These are phyloP conservation scores for Lepidium africanum DNA, from an alignment of 345 rosid species.

Conservation along the genomic window DNA sequence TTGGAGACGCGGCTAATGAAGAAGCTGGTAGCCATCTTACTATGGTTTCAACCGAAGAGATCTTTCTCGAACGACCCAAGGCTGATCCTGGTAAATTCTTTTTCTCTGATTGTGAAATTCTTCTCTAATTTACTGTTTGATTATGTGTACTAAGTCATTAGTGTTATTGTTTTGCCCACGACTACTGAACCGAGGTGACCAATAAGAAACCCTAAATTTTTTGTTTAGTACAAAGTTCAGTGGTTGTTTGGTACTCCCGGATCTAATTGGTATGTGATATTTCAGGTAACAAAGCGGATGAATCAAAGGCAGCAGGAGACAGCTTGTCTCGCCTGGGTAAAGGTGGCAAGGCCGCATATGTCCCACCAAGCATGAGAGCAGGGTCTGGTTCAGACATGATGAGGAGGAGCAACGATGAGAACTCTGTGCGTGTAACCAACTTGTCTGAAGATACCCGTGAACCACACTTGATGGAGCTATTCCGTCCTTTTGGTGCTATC, in stretches of 20 bases:
- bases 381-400: slow-evolving; percentile 86
- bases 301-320: slow-evolving; percentile 49
- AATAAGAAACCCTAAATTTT: too few species aligned
- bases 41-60: slow-evolving; percentile 73
- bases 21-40: slow-evolving; percentile 61
- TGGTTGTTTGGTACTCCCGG: not conserved
- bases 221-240: not conserved
- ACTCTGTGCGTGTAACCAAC: slow-evolving; percentile 81
- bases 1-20: slow-evolving; percentile 69
- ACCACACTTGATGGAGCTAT: slow-evolving; percentile 69
- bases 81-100: slow-evolving; percentile 42
- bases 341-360: slow-evolving; percentile 62
- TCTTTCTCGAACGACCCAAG: slow-evolving; percentile 52
- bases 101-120: not conserved
- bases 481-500: slow-evolving; percentile 77
- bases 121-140: too few species aligned
- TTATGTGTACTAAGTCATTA: too few species aligned
- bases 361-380: slow-evolving; percentile 69
- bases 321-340: slow-evolving; percentile 56
- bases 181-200: too few species aligned
- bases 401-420: slow-evolving; percentile 90
- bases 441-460: slow-evolving; percentile 88
- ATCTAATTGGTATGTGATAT: not conserved
- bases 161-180: too few species aligned
- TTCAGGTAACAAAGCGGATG: slow-evolving; percentile 68